These are phyloP conservation scores for Coniochaeta sp. DNA, from an alignment of 2,329 filamentous ascomycete genomes.

Conservation along the genomic window DNA sequence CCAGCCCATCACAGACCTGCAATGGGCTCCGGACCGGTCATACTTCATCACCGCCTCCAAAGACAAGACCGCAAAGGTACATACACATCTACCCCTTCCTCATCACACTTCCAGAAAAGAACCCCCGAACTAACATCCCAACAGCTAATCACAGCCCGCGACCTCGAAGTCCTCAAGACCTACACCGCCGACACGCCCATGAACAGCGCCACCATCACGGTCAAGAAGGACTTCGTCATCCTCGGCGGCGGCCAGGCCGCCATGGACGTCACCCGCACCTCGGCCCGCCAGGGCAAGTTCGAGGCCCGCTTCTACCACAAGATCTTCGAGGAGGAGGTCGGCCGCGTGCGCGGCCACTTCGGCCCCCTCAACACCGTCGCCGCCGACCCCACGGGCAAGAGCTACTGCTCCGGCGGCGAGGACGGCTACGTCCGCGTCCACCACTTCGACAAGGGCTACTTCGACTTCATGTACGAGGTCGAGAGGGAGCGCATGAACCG, in stretches of 20 bases:
- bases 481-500: constrained; percentile 69
- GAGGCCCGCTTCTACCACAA: constrained; percentile 99
- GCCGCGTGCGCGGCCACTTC: constrained; percentile 94
- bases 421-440: constrained; percentile 98
- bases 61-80: constrained; percentile 91
- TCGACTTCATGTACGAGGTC: constrained; percentile 98
- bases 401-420: constrained; percentile 93
- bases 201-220: constrained; percentile 89
- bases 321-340: constrained; percentile 98
- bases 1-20: constrained; percentile 79
- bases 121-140: background rate
- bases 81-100: constrained; percentile 27
- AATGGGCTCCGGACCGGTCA: constrained; percentile 88
- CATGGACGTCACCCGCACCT: constrained; percentile 97
- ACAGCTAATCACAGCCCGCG: constrained; percentile 70
- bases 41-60: constrained; percentile 98
- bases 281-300: constrained; percentile 94
- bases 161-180: constrained; percentile 88
- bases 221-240: constrained; percentile 96
- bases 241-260: constrained; percentile 96
- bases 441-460: constrained; percentile 98
- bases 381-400: constrained; percentile 81
- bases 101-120: constrained; percentile 19
- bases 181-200: constrained; percentile 89
- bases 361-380: constrained; percentile 82